Evolutionary conservation across 2,329 filamentous ascomycete genomes (phyloP), one percentile per base, ranked within the genome.

Genomic region (Aaosphaeria pasadenensis): DNA sequence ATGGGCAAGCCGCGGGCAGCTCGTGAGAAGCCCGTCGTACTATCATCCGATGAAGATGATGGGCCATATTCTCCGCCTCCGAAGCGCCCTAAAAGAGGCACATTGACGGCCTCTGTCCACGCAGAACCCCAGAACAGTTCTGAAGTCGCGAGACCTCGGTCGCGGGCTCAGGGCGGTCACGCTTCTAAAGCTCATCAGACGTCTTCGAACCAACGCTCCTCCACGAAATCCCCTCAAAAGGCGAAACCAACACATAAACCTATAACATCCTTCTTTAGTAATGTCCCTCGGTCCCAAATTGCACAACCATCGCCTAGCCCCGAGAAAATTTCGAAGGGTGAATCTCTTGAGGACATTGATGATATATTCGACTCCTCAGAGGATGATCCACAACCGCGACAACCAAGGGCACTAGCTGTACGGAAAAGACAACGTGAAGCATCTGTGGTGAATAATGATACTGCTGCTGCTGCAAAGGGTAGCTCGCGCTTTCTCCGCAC

Each of bases 191-290:
- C 17, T 24, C 17, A 3, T 24, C 17, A 24, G 17, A 24, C 17
- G 17, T 24, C 17, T 24, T 24, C 17, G 17, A 24, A 24, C 17
- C 17, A 24, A 24, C 17, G 17, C 17, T 24, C 17, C 17, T 24
- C 17, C 17, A 24, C 17, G 17, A 67, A 64, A 43, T 58, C 66
- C 32, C 60, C 60, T 13, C 62, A 61, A n/a, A 71, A 73, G 47
- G 55, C 67, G 13, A 64, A 68, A 52, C 62, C 68, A 35, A 51
- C 67, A 35, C 64, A 66, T 52, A 76, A 73, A 54, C 67, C 74
- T 7, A 76, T 77, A 43, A 74, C 71, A 33, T 77, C 75, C 11
- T 78, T 78, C 64, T 78, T 78, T 64, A 74, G 70, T 58, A 66
- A 66, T 44, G 66, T 67, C 6, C 69, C 73, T n/a, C 73, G 71